These are phyloP conservation scores for Clathrus columnatus DNA, from an alignment of 768 basidiomycete genomes.

Conservation along the genomic window DNA sequence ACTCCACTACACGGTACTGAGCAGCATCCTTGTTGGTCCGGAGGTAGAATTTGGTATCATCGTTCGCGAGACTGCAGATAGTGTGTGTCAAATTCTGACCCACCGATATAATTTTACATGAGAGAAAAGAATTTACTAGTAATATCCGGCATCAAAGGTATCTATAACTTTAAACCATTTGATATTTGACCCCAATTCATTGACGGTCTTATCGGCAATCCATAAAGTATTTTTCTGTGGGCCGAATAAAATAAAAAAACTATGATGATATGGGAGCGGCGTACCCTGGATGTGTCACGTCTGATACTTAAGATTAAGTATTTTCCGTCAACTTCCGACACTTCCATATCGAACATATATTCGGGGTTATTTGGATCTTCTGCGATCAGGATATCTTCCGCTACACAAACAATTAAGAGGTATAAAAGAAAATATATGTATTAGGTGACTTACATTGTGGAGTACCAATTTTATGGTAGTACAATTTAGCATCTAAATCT, in stretches of 20 bases:
- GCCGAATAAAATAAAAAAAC: slow-evolving; percentile 1
- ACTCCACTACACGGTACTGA: slow-evolving; percentile 53
- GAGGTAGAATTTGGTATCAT: slow-evolving; percentile 53
- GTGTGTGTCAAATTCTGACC: background rate
- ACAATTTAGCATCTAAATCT: slow-evolving; percentile 65
- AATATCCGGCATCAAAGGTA: slow-evolving; percentile 59
- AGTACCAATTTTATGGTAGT: slow-evolving; percentile 68
- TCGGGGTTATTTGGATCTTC: slow-evolving; percentile 56
- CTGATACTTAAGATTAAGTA: slow-evolving; percentile 48
- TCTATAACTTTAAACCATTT: slow-evolving; percentile 66
- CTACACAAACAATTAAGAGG: slow-evolving; percentile 24
- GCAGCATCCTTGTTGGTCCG: slow-evolving; percentile 60
- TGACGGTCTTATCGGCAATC: slow-evolving; percentile 56
- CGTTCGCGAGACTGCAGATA: slow-evolving; percentile 47
- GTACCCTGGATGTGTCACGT: slow-evolving; percentile 58
- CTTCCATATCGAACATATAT: slow-evolving; percentile 50
- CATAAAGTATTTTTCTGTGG: slow-evolving; percentile 63
- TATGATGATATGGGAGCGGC: slow-evolving; percentile 10
- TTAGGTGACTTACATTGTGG: slow-evolving; percentile 40
- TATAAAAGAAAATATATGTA: background rate
- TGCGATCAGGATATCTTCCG: slow-evolving; percentile 59
- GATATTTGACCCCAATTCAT: slow-evolving; percentile 53
- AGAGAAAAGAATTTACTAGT: slow-evolving; percentile 33
- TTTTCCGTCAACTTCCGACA: slow-evolving; percentile 55
- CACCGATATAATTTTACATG: background rate